phyloP scores from a whole-genome alignment of 106 monocot genomes.

The Dendrobium nobile region DNA sequence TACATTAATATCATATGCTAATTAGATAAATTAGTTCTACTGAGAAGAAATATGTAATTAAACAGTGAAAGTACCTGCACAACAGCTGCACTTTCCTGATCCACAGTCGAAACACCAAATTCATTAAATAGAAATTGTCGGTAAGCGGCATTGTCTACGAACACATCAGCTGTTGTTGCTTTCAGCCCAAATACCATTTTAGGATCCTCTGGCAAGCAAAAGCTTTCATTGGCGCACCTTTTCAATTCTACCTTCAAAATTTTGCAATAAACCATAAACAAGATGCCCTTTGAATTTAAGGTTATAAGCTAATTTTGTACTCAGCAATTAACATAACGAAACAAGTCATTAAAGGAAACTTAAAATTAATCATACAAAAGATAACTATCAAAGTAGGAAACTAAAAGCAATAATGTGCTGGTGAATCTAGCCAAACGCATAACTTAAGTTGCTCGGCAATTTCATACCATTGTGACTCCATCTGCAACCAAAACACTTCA shows the following conservation, averaged over 20 bases:
- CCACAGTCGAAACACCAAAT: too few species aligned
- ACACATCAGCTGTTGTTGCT: constrained; percentile 59
- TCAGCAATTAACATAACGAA: too few species aligned
- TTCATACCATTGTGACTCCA: constrained; percentile 35
- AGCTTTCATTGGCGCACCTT: constrained; percentile 38
- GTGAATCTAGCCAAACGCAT: background rate
- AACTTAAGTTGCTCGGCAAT: constrained; percentile 23
- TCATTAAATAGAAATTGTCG: constrained; percentile 40
- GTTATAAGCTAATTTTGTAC: too few species aligned
- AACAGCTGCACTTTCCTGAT: constrained; percentile 71
- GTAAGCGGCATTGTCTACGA: constrained; percentile 63
- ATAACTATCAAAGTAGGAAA: too few species aligned
- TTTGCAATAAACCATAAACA: too few species aligned
- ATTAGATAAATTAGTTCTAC: too few species aligned
- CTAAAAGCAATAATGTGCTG: background rate
- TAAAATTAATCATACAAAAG: too few species aligned
- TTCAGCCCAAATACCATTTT: constrained; percentile 38
- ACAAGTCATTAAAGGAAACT: too few species aligned
- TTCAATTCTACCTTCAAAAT: constrained; percentile 36
- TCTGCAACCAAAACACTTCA: constrained; percentile 51
- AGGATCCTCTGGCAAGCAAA: constrained; percentile 42
- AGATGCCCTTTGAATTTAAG: too few species aligned
- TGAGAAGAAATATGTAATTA: too few species aligned
- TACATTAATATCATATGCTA: constrained; percentile 5
- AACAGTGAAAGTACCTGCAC: constrained; percentile 34